A percentile compares a stretch with the other conserved stretches of the same genome.
Evolutionary conservation across 2,329 filamentous ascomycete species (phyloP).

Genomic region (Fusarium pseudonygamai): DNA sequence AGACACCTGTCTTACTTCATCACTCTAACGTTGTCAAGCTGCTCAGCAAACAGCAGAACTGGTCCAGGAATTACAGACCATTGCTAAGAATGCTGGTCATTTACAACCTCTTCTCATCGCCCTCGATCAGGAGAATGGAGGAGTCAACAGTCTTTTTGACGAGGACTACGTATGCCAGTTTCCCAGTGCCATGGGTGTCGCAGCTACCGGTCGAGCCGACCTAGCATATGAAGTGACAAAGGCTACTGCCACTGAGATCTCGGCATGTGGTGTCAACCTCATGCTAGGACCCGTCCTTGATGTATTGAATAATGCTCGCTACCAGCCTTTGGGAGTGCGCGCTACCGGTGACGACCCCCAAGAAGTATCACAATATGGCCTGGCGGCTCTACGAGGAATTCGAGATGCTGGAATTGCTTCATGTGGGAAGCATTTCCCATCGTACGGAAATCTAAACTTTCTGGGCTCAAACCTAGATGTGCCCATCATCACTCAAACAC

Average conservation of each 20-base stretch:
- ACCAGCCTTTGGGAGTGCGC: slow-evolving; percentile 89
- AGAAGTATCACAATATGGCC: slow-evolving; percentile 91
- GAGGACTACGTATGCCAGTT: slow-evolving; percentile 97
- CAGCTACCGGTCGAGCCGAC: slow-evolving; percentile 87
- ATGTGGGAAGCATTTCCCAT: slow-evolving; percentile 96
- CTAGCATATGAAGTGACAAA: slow-evolving; percentile 91
- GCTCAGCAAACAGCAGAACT: slow-evolving; percentile 89
- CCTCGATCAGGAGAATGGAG: slow-evolving; percentile 96
- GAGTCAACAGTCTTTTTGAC: slow-evolving; percentile 95
- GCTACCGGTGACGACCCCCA: slow-evolving; percentile 93
- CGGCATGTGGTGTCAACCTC: slow-evolving; percentile 93
- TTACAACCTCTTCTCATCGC: slow-evolving; percentile 89
- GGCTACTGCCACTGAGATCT: slow-evolving; percentile 91
- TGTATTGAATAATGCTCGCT: slow-evolving; percentile 90
- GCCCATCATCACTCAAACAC: slow-evolving; percentile 92
- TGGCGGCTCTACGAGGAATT: slow-evolving; percentile 91
- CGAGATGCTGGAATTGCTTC: slow-evolving; percentile 89
- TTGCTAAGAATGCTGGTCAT: slow-evolving; percentile 90
- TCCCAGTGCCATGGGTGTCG: slow-evolving; percentile 94
- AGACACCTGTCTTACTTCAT: slow-evolving; percentile 13
- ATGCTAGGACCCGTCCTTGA: slow-evolving; percentile 95
- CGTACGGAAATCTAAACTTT: slow-evolving; percentile 94
- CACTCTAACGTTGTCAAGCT: slow-evolving; percentile 63
- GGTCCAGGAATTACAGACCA: slow-evolving; percentile 90
- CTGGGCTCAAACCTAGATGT: slow-evolving; percentile 90